A percentile compares a stretch with the other conserved stretches of the same genome.
Conservation (phyloP, 768 basidiomycete species). For the Pseudohyphozyma bogoriensis region DNA sequence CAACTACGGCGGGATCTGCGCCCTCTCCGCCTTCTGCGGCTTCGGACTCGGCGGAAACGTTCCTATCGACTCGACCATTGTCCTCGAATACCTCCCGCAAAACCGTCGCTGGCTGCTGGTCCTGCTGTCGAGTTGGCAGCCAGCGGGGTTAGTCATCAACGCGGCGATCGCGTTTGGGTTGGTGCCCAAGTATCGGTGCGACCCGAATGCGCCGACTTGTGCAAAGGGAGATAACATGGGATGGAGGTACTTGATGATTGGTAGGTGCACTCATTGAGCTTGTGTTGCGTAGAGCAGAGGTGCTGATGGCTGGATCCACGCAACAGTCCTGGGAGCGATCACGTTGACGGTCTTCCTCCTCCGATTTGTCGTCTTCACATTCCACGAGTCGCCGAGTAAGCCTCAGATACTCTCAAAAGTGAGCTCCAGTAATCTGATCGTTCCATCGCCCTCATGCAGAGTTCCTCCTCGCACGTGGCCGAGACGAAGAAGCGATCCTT, state of each 20-base stretch:
- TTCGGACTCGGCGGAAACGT: slow-evolving; percentile 41
- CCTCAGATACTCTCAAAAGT: too few species aligned
- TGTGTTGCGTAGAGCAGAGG: too few species aligned
- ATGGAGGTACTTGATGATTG: background rate
- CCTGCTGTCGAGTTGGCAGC: background rate
- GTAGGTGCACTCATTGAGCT: background rate
- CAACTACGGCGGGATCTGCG: slow-evolving; percentile 40
- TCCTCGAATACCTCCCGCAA: background rate
- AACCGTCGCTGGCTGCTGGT: background rate
- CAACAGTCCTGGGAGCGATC: background rate
- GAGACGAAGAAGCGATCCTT: slow-evolving; percentile 39
- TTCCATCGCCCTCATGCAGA: too few species aligned
- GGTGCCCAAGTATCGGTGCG: background rate
- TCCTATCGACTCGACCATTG: slow-evolving; percentile 41
- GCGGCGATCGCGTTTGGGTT: background rate
- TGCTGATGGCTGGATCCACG: too few species aligned
- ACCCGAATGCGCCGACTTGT: background rate
- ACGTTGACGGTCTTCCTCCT: slow-evolving; percentile 35
- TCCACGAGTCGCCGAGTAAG: slow-evolving; percentile 38
- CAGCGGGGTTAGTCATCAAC: background rate
- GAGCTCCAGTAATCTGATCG: too few species aligned
- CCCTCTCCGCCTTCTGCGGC: slow-evolving; percentile 34
- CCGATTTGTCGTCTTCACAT: slow-evolving; percentile 40
- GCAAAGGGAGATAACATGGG: background rate
- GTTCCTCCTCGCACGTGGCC: slow-evolving; percentile 39